A percentile compares a stretch with the other conserved stretches of the same genome.
Evolutionary conservation across 1,284 basidiomycete species (phyloP).

Genomic region (Leccinum solheimii): DNA sequence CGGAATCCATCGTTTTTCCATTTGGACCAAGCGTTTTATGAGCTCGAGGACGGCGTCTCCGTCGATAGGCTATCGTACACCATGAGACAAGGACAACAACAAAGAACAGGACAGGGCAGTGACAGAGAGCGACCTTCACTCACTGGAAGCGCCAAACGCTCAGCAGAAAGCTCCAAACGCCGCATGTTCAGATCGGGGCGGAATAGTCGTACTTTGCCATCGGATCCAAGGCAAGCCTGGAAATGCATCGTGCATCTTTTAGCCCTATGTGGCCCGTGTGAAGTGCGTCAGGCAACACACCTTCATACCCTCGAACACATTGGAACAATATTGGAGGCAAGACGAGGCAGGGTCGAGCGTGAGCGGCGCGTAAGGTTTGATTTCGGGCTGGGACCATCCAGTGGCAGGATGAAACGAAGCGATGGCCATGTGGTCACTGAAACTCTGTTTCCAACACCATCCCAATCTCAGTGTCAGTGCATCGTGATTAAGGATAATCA

Average conservation of each 20-base stretch:
- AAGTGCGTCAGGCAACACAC: slow-evolving; percentile 29
- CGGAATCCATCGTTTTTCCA: slow-evolving; percentile 81
- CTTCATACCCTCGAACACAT: slow-evolving; percentile 90
- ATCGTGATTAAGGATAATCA: not conserved
- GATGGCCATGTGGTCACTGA: slow-evolving; percentile 83
- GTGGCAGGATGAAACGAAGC: slow-evolving; percentile 58
- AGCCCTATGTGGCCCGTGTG: not conserved
- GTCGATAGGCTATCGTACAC: slow-evolving; percentile 56
- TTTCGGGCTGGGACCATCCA: slow-evolving; percentile 81
- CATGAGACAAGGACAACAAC: not conserved
- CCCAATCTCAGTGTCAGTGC: not conserved
- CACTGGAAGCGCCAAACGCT: slow-evolving; percentile 68
- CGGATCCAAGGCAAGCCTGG: slow-evolving; percentile 72
- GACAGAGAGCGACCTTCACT: slow-evolving; percentile 10
- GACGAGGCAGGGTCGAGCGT: slow-evolving; percentile 73
- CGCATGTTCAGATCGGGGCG: slow-evolving; percentile 82
- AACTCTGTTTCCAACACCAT: slow-evolving; percentile 33
- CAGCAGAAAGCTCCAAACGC: slow-evolving; percentile 62
- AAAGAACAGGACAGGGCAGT: not conserved
- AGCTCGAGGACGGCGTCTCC: slow-evolving; percentile 61
- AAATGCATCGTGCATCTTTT: not conserved
- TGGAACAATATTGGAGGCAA: slow-evolving; percentile 76
- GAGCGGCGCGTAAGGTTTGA: slow-evolving; percentile 77
- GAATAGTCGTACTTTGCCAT: slow-evolving; percentile 69
- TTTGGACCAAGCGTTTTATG: slow-evolving; percentile 65